Evolutionary conservation across 2,329 filamentous ascomycete species (phyloP), one percentile per base, ranked within the genome.

Genomic region (Onygenales sp.): DNA sequence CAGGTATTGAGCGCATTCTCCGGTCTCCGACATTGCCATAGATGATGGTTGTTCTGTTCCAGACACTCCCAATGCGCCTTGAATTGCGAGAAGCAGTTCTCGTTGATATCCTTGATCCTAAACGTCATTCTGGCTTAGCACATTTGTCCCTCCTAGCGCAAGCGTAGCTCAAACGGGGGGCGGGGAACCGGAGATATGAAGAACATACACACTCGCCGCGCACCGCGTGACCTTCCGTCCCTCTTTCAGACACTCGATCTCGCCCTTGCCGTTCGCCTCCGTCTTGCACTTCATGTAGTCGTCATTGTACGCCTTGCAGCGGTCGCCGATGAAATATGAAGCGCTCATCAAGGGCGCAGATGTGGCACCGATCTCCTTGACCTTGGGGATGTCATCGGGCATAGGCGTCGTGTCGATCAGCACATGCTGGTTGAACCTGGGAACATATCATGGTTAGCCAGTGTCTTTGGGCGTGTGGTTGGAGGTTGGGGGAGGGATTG

Each of bases 261-360:
- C 93, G 70, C 90, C 93, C 73, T 82, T 84, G 65, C 93, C 93
- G 58, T 88, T 86, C 65, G 89, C 85, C 75, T 96, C 90, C 62
- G 83, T 88, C 85, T 98, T 98, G 86, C 93, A 98, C 78, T 95
- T 88, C 92, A 98, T 98, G 77, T 87, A 98, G 76, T 98, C 93
- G 78, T 98, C 93, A 74, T 97, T 97, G 80, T 91, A 98, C 54
- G 87, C 79, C 70, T 82, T 86, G 84, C 93, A 98, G 68, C 92
- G 86, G 61, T 90, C 91, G 59, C 93, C 93, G 69, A 98, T 98
- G 73, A 97, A 98, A 81, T 88, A 98, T 51, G 89, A 84, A 34
- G 93, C 93, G 60, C 88, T 95, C 56, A 95, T 78, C 44, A 98
- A 81, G 52, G 93, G 93, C 40, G 91, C 93, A 54, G 92, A 97